Evolutionary conservation across 1,284 basidiomycete genomes (phyloP).

Genomic region (Trametes sp.): DNA sequence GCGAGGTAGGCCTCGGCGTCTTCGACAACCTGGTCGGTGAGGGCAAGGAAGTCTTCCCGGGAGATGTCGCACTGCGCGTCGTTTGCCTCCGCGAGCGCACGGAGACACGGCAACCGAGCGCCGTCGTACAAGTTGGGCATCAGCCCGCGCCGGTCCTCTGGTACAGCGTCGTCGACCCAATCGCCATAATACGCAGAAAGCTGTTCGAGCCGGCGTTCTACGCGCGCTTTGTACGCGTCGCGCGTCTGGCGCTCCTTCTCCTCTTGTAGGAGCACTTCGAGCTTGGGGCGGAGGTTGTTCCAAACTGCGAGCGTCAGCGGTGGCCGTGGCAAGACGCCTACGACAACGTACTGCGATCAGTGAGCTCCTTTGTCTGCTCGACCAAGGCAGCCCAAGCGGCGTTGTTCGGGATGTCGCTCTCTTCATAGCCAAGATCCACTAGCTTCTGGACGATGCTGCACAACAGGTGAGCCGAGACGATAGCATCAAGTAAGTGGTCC

Average conservation of each 20-base stretch:
- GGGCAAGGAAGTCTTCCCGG: slow-evolving; percentile 2
- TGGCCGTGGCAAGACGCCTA: neutral
- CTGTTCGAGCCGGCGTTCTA: neutral
- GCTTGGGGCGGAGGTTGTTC: slow-evolving; percentile 20
- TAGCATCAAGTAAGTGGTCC: neutral
- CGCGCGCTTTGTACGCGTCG: slow-evolving; percentile 4
- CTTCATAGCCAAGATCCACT: no score
- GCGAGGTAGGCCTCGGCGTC: slow-evolving; percentile 10
- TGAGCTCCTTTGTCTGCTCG: neutral
- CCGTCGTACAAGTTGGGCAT: slow-evolving; percentile 19
- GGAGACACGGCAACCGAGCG: slow-evolving; percentile 4
- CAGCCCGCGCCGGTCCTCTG: neutral
- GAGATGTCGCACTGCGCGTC: slow-evolving; percentile 13
- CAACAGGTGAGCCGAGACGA: no score
- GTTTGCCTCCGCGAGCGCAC: slow-evolving; percentile 4
- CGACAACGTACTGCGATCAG: slow-evolving; percentile 15
- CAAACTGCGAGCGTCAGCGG: slow-evolving; percentile 6
- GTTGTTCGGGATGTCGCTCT: no score
- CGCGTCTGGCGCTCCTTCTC: neutral
- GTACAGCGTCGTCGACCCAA: neutral
- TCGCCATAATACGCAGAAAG: slow-evolving; percentile 3
- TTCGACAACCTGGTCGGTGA: neutral
- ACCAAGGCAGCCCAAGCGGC: no score
- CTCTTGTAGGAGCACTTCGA: slow-evolving; percentile 9
- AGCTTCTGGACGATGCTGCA: neutral